phyloP scores from a whole-genome alignment of 202 grass and related monocot species.

The Miscanthus sacchariflorus region DNA sequence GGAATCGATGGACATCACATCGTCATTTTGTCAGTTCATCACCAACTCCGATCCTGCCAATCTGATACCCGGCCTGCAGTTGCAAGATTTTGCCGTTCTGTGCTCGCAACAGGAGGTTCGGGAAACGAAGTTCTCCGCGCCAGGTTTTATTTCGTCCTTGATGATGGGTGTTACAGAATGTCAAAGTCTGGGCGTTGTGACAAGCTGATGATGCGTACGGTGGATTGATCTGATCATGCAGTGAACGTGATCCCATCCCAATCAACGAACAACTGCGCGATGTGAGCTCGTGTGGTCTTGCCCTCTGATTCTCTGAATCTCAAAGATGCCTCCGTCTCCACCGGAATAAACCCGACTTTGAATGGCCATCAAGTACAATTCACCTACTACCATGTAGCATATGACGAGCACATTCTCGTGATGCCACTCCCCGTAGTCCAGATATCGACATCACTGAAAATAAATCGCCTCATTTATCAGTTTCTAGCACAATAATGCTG shows the following conservation, averaged over 20 bases:
- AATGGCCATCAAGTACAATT: not conserved
- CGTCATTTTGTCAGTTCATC: too few species aligned
- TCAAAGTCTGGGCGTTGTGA: not conserved
- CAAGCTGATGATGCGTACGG: not conserved
- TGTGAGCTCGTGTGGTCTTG: not conserved
- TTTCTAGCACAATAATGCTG: not conserved
- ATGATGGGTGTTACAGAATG: too few species aligned
- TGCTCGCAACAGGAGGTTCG: too few species aligned
- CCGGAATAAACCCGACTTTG: conserved; percentile 41
- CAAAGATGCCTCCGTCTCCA: conserved; percentile 29
- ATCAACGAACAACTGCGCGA: not conserved
- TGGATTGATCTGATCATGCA: not conserved
- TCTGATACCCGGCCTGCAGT: too few species aligned
- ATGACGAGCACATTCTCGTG: conserved; percentile 51
- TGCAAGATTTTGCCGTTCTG: too few species aligned
- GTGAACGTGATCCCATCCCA: conserved; percentile 4
- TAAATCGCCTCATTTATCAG: not conserved
- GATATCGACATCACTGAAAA: conserved; percentile 13
- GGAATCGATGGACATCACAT: too few species aligned
- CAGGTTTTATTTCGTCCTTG: too few species aligned
- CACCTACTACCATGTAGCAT: conserved; percentile 9
- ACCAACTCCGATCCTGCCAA: too few species aligned
- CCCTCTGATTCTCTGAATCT: not conserved
- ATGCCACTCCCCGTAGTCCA: not conserved
- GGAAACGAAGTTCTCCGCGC: too few species aligned